These are phyloP conservation scores for Syncephalastrum monosporum DNA, from an alignment of 371 early-diverging fungal species.

Conservation along the genomic window DNA sequence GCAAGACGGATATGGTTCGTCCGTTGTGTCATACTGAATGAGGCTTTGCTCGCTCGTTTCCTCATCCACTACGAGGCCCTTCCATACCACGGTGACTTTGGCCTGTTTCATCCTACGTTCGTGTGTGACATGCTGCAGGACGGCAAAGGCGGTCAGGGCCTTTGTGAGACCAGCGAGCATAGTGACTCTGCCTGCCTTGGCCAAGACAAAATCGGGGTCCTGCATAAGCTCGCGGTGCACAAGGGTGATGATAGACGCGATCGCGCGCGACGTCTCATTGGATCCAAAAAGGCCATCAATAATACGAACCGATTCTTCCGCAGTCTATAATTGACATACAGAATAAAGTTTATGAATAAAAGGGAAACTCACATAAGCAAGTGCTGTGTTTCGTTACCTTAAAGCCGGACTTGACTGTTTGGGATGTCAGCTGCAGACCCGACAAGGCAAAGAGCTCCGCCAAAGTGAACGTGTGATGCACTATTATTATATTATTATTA, in stretches of 20 bases:
- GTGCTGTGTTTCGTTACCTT: conserved; percentile 39
- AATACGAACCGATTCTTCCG: conserved; percentile 85
- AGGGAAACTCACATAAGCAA: conserved; percentile 3
- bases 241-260: conserved; percentile 79
- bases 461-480: conserved; percentile 73
- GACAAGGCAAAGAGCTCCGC: conserved; percentile 80
- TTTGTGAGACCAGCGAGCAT: conserved; percentile 76
- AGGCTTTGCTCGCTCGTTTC: conserved; percentile 23
- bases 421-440: conserved; percentile 75
- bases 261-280: conserved; percentile 85
- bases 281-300: conserved; percentile 93
- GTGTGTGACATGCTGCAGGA: conserved; percentile 81
- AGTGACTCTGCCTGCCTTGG: conserved; percentile 62
- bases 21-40: conserved; percentile 9
- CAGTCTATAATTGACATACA: conserved; percentile 44
- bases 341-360: conserved; percentile 1
- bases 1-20: too few relatives aligned
- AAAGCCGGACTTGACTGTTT: conserved; percentile 69
- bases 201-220: conserved; percentile 65
- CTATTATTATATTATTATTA: conserved; percentile 21
- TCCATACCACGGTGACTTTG: conserved; percentile 46
- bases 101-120: conserved; percentile 48
- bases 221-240: conserved; percentile 70
- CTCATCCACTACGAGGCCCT: conserved; percentile 54
- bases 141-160: conserved; percentile 81